phyloP scores from a whole-genome alignment of 2,329 filamentous ascomycete genomes.

The Ciborinia camelliae region DNA sequence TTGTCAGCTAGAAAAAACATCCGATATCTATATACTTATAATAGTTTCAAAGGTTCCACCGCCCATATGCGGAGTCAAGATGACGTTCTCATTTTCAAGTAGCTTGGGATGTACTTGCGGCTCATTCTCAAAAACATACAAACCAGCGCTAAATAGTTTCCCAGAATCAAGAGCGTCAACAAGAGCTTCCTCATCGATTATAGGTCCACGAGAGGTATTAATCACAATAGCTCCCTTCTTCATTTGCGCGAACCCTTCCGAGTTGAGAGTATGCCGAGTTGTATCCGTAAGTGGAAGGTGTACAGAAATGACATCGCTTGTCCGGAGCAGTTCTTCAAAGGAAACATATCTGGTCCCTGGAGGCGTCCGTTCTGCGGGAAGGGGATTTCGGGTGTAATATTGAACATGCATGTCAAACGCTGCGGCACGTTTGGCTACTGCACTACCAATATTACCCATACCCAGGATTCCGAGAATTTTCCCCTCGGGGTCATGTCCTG shows the following conservation, averaged over 20 bases:
- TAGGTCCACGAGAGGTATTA: constrained; percentile 75
- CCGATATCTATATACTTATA: neutral
- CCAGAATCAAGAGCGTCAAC: constrained; percentile 67
- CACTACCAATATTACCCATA: constrained; percentile 80
- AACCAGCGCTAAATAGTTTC: constrained; percentile 64
- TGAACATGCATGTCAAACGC: constrained; percentile 72
- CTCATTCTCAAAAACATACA: constrained; percentile 81
- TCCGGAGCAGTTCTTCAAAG: constrained; percentile 66
- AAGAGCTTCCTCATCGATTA: constrained; percentile 76
- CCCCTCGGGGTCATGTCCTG: constrained; percentile 66
- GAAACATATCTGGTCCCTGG: constrained; percentile 59
- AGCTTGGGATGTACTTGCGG: constrained; percentile 70
- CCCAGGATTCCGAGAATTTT: constrained; percentile 76
- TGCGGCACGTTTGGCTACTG: constrained; percentile 66
- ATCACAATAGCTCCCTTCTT: constrained; percentile 73
- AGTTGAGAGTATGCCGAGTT: constrained; percentile 69
- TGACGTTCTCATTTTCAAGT: constrained; percentile 65
- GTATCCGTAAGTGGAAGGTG: constrained; percentile 68
- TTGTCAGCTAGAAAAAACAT: neutral
- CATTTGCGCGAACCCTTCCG: constrained; percentile 67
- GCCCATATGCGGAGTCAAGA: constrained; percentile 80
- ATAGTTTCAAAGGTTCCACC: constrained; percentile 65
- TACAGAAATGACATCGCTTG: constrained; percentile 72
- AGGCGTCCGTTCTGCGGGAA: constrained; percentile 50
- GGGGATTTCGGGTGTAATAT: constrained; percentile 66